These are phyloP conservation scores for Diaporthe longicolla DNA, from an alignment of 2,329 filamentous ascomycete species.

Conservation along the genomic window DNA sequence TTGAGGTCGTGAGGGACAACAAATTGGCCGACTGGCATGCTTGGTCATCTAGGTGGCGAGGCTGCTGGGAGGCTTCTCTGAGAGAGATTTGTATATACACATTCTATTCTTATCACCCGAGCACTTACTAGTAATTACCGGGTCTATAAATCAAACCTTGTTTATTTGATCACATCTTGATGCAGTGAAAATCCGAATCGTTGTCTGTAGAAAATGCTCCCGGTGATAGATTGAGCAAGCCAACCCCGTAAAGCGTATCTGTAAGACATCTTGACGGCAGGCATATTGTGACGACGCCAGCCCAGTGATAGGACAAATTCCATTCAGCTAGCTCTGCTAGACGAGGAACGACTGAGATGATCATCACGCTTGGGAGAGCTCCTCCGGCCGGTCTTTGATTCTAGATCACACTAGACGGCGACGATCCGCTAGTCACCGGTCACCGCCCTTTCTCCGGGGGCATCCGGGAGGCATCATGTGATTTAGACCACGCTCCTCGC, in stretches of 20 bases:
- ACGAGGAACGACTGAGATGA: neutral
- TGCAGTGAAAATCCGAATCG: neutral
- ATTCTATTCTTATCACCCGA: slow-evolving; percentile 15
- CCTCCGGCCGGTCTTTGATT: neutral
- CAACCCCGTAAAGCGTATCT: neutral
- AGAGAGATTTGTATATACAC: slow-evolving; percentile 24
- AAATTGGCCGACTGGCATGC: neutral
- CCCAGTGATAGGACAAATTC: neutral
- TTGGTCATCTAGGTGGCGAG: neutral
- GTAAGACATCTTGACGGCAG: neutral
- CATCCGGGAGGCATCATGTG: neutral
- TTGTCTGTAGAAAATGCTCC: neutral
- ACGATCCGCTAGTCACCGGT: neutral
- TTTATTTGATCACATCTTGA: slow-evolving; percentile 20
- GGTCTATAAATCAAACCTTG: slow-evolving; percentile 23
- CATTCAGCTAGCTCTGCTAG: neutral
- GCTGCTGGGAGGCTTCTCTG: slow-evolving; percentile 11
- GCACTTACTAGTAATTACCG: slow-evolving; percentile 12
- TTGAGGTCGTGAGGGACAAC: no score
- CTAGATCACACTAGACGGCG: neutral
- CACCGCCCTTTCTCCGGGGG: neutral
- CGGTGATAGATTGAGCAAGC: neutral
- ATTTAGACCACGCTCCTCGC: neutral
- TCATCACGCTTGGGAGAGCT: neutral
- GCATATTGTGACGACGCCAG: neutral